These are phyloP conservation scores for Sanghuangporus sanghuang DNA, from an alignment of 1,284 basidiomycete genomes.

Conservation along the genomic window DNA sequence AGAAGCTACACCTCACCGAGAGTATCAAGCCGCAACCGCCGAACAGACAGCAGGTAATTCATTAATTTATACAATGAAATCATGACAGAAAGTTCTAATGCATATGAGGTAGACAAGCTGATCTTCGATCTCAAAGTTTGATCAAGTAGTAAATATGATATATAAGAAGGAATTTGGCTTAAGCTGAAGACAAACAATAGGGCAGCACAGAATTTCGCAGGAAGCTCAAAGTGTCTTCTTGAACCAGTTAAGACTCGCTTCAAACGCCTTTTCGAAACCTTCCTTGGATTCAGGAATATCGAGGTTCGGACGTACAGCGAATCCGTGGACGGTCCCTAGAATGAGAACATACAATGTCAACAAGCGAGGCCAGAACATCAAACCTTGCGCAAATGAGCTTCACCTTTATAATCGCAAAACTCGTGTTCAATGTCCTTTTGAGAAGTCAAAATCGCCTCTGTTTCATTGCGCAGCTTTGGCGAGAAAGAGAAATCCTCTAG, in stretches of 20 bases:
- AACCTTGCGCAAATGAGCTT: constrained; percentile 3
- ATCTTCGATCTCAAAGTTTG: constrained; percentile 17
- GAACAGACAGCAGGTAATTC: constrained; percentile 16
- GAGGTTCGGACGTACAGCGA: constrained; percentile 47
- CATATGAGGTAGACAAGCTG: constrained; percentile 10
- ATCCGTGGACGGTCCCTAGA: constrained; percentile 52
- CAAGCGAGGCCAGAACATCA: background rate
- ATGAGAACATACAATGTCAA: background rate
- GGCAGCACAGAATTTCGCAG: background rate
- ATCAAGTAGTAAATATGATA: background rate
- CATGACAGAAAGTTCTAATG: background rate
- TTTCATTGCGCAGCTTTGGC: constrained; percentile 32
- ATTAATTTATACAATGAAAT: background rate
- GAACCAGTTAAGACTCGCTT: constrained; percentile 45
- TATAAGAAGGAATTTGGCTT: background rate
- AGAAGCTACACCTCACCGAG: constrained; percentile 10
- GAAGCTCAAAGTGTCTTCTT: constrained; percentile 32
- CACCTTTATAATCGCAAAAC: constrained; percentile 52
- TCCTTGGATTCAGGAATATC: constrained; percentile 40
- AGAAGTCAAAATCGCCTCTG: constrained; percentile 39
- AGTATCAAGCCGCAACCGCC: constrained; percentile 15
- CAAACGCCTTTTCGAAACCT: constrained; percentile 44
- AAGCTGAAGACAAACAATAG: background rate
- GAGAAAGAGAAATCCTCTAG: constrained; percentile 48
- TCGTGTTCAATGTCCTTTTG: constrained; percentile 48